A percentile compares a stretch with the other conserved stretches of the same genome.
phyloP scores from a whole-genome alignment of 2,329 filamentous ascomycete genomes.

The Biscogniauxia sp. region DNA sequence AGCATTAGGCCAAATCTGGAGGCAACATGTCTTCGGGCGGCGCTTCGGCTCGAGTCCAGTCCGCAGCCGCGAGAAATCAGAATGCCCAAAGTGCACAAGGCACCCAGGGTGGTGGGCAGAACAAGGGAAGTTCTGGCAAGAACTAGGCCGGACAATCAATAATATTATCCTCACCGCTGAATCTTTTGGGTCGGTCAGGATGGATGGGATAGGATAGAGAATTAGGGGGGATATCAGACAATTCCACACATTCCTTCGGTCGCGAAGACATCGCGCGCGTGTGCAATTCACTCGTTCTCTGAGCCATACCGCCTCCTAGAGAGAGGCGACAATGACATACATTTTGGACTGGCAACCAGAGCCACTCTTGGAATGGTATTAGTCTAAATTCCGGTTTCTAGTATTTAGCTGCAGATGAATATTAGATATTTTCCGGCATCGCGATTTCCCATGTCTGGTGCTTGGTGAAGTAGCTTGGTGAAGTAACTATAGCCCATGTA shows the following conservation, averaged over 20 bases:
- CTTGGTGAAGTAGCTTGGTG: too few species aligned
- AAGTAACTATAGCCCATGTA: too few species aligned
- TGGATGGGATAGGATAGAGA: background rate
- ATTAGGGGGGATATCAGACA: background rate
- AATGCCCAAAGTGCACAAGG: background rate
- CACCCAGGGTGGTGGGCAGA: background rate
- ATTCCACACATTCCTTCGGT: background rate
- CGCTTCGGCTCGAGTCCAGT: background rate
- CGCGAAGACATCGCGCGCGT: background rate
- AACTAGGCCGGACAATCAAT: background rate
- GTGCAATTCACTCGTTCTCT: background rate
- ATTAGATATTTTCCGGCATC: background rate
- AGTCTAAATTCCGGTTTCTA: background rate
- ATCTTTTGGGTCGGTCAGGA: background rate
- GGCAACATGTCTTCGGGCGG: background rate
- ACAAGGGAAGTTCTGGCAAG: background rate
- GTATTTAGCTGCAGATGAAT: background rate
- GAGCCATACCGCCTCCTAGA: background rate
- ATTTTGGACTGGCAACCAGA: background rate
- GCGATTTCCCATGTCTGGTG: background rate
- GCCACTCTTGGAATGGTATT: background rate
- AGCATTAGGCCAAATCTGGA: background rate
- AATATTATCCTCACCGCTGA: background rate
- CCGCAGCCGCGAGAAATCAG: background rate
- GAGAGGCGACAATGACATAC: background rate